These are phyloP conservation scores for Lasiodiplodia theobromae DNA, from an alignment of 2,329 filamentous ascomycete species.

Conservation along the genomic window DNA sequence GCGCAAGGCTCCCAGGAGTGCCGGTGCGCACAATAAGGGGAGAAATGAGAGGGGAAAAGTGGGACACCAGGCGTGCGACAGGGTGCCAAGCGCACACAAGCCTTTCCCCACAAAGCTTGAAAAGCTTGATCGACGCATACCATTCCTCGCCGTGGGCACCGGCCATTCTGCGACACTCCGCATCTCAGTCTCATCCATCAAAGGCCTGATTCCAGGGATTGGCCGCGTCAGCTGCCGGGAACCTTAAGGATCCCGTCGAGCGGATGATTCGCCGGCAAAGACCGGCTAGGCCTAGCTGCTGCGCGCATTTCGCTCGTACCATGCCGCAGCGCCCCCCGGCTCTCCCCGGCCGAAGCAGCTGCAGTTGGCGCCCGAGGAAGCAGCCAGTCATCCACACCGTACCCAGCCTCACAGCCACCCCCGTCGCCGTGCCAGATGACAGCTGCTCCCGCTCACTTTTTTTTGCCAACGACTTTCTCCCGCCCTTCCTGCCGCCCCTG, in stretches of 20 bases:
- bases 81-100: constrained; percentile 1
- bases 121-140: constrained; percentile 2
- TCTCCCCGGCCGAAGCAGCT: neutral
- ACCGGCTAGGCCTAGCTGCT: neutral
- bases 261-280: constrained; percentile 1
- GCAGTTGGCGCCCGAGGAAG: neutral
- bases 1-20: neutral
- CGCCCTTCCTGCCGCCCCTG: neutral
- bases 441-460: neutral
- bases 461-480: neutral
- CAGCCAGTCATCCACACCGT: neutral
- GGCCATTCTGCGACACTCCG: constrained; percentile 2
- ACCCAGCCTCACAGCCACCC: constrained; percentile 22
- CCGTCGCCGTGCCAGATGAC: neutral
- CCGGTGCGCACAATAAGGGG: neutral
- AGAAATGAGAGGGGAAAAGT: constrained; percentile 19
- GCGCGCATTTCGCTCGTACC: constrained; percentile 8
- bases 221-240: constrained; percentile 11
- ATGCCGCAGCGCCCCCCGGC: neutral
- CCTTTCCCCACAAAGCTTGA: constrained; percentile 26
- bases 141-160: neutral
- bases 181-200: neutral
- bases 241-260: neutral
- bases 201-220: neutral
- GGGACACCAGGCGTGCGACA: constrained; percentile 2